Evolutionary conservation across 306 rosid species (phyloP).

Genomic region (Heteromeles arbutifolia): DNA sequence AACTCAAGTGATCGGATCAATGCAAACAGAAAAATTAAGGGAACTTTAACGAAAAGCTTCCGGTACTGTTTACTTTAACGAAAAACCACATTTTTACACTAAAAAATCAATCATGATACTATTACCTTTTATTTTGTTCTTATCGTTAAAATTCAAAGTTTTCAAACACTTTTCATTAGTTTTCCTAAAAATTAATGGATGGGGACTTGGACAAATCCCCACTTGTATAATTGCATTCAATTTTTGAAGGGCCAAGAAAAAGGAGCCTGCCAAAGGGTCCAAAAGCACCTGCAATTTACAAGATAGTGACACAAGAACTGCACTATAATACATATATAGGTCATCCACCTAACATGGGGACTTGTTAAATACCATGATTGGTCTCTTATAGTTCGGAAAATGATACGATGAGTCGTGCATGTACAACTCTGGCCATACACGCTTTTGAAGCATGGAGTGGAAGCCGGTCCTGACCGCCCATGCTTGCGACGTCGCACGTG

Average conservation of each 20-base stretch:
- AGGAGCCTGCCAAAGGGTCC: not conserved
- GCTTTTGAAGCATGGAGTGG: no score
- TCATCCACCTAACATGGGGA: no score
- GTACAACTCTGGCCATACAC: no score
- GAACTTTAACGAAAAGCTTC: no score
- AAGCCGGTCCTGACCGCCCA: not conserved
- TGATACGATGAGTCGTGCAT: not conserved
- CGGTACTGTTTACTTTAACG: no score
- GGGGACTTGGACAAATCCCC: slow-evolving; percentile 25
- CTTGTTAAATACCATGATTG: not conserved
- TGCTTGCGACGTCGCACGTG: not conserved
- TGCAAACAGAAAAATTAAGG: slow-evolving; percentile 1
- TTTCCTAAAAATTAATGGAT: slow-evolving; percentile 18
- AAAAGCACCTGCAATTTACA: slow-evolving; percentile 10
- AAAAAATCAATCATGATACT: no score
- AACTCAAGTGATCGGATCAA: slow-evolving; percentile 7
- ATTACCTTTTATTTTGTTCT: no score
- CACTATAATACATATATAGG: not conserved
- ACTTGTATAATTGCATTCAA: slow-evolving; percentile 10
- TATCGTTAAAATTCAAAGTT: no score
- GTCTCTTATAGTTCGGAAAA: not conserved
- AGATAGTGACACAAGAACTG: slow-evolving; percentile 41
- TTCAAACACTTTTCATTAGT: no score
- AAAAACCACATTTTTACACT: no score
- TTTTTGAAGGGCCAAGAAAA: slow-evolving; percentile 2